These are phyloP conservation scores for Papiliotrema nemorosa DNA, from an alignment of 1,284 basidiomycete species.

Conservation along the genomic window DNA sequence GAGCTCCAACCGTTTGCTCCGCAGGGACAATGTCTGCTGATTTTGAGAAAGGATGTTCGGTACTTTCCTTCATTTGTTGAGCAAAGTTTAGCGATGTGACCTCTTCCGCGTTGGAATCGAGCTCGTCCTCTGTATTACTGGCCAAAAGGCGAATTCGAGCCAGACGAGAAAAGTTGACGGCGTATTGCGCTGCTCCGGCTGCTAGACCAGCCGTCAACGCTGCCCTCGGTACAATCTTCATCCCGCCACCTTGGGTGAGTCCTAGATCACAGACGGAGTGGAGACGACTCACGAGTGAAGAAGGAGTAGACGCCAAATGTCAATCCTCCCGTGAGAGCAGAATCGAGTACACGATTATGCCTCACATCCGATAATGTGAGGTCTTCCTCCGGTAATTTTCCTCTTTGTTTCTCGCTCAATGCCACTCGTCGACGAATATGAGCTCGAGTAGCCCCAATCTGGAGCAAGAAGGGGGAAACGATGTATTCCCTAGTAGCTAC, in stretches of 20 bases:
- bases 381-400: constrained; percentile 17
- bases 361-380: constrained; percentile 23
- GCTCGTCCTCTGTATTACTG: background rate
- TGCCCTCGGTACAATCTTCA: constrained; percentile 25
- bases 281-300: constrained; percentile 20
- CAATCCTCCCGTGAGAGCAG: constrained; percentile 31
- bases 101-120: background rate
- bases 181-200: constrained; percentile 30
- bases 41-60: background rate
- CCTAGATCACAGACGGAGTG: background rate
- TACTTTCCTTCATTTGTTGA: background rate
- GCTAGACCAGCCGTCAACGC: constrained; percentile 35
- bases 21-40: background rate
- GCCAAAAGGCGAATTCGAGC: constrained; percentile 29
- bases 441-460: background rate
- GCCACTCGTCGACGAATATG: constrained; percentile 15
- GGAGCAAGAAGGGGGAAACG: constrained; percentile 37
- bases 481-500: constrained; percentile 44
- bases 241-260: constrained; percentile 22
- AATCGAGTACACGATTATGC: constrained; percentile 36
- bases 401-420: constrained; percentile 13
- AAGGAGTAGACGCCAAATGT: constrained; percentile 27
- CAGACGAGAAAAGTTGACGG: constrained; percentile 32
- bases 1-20: background rate
- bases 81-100: background rate